phyloP scores from a whole-genome alignment of 768 basidiomycete species.

The Omphalotus guepiniiformis region DNA sequence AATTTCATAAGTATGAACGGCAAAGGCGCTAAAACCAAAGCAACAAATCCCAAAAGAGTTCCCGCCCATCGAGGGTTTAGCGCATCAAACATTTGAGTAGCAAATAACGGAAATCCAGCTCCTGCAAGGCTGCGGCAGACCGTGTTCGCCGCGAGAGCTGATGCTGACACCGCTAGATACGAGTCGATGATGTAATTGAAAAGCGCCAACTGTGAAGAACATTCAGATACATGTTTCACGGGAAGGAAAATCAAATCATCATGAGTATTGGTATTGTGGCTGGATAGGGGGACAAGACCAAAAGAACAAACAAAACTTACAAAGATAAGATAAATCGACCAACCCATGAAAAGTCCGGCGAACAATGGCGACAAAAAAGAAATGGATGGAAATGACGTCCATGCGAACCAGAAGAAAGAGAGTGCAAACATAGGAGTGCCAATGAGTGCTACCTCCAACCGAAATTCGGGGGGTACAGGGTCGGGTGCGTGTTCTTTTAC shows the following conservation, averaged over 20 bases:
- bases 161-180: constrained; percentile 50
- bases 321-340: constrained; percentile 49
- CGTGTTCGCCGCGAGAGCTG: constrained; percentile 50
- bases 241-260: not conserved
- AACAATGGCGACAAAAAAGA: constrained; percentile 50
- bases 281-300: too few species aligned
- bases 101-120: constrained; percentile 53
- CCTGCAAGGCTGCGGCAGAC: constrained; percentile 51
- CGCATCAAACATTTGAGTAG: constrained; percentile 45
- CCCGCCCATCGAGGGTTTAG: constrained; percentile 57
- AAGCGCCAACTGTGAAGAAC: constrained; percentile 36
- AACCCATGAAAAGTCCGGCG: constrained; percentile 45
- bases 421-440: constrained; percentile 46
- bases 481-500: constrained; percentile 39
- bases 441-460: constrained; percentile 44
- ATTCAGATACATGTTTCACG: too few species aligned
- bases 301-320: constrained; percentile 36
- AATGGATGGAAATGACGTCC: constrained; percentile 53
- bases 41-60: constrained; percentile 48
- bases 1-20: constrained; percentile 33
- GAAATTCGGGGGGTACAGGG: constrained; percentile 57
- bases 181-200: constrained; percentile 61
- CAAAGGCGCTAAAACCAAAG: constrained; percentile 46
- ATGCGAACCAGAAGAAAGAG: constrained; percentile 67
- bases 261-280: too few species aligned